These are phyloP conservation scores for Cercospora berteroae DNA, from an alignment of 2,329 filamentous ascomycete genomes.

Conservation along the genomic window DNA sequence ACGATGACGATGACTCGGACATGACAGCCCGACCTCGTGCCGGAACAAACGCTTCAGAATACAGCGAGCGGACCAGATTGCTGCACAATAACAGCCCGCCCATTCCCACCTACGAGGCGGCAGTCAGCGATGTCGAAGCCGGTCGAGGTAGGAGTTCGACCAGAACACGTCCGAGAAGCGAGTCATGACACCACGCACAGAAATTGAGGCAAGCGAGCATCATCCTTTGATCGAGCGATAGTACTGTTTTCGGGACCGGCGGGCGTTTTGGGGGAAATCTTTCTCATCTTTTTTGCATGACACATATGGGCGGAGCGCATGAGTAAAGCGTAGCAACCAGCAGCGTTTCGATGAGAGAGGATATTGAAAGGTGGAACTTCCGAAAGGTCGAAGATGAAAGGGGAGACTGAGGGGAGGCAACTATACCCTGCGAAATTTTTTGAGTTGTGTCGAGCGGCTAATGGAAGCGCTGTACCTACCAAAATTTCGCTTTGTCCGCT, in stretches of 20 bases:
- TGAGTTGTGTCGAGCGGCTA: not conserved
- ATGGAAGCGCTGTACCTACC: not conserved
- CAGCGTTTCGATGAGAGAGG: not conserved
- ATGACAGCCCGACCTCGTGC: conserved; percentile 29
- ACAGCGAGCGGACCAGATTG: conserved; percentile 15
- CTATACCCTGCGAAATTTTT: not conserved
- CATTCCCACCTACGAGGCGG: conserved; percentile 80
- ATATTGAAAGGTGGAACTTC: not conserved
- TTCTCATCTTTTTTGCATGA: conserved; percentile 2
- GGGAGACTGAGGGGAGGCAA: not conserved
- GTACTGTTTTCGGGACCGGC: not conserved
- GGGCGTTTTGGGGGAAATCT: conserved; percentile 5
- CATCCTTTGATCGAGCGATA: not conserved
- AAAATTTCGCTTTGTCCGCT: not conserved
- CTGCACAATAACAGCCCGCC: conserved; percentile 52
- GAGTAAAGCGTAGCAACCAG: conserved; percentile 14
- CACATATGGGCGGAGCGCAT: conserved; percentile 12
- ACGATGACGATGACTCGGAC: conserved; percentile 21
- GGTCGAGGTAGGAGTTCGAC: conserved; percentile 33
- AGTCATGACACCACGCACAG: conserved; percentile 18
- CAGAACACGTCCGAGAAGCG: conserved; percentile 20
- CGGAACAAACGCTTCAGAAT: conserved; percentile 16
- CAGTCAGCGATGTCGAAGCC: conserved; percentile 47
- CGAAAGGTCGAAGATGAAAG: not conserved
- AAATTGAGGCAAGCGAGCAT: conserved; percentile 6